Evolutionary conservation across 2,329 filamentous ascomycete species (phyloP).

Genomic region (Aspergillus persii): DNA sequence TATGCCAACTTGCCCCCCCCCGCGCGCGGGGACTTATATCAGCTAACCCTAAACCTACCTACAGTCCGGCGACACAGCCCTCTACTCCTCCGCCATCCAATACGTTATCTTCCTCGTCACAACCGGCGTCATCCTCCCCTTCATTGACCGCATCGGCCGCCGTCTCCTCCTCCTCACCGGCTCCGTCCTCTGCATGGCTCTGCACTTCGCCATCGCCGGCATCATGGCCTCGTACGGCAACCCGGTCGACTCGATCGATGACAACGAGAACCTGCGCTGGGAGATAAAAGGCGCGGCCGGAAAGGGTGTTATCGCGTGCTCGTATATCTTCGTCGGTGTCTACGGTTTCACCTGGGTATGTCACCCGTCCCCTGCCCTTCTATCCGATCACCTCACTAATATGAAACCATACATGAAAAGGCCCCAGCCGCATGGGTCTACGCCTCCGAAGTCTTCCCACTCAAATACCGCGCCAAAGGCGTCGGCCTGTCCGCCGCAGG

Average conservation of each 20-base stretch:
- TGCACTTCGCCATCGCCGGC: constrained; percentile 56
- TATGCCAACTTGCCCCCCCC: constrained; percentile 10
- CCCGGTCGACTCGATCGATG: constrained; percentile 45
- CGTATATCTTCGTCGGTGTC: constrained; percentile 51
- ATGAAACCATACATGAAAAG: constrained; percentile 23
- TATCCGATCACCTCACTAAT: neutral
- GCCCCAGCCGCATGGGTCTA: constrained; percentile 60
- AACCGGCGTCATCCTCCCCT: constrained; percentile 50
- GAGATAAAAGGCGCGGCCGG: constrained; percentile 50
- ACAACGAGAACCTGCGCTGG: constrained; percentile 48
- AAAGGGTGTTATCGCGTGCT: constrained; percentile 63
- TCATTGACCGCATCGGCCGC: constrained; percentile 52
- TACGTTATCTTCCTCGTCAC: constrained; percentile 58
- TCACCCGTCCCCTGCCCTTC: constrained; percentile 21
- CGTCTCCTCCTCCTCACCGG: constrained; percentile 49
- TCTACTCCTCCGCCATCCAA: constrained; percentile 56
- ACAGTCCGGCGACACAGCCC: constrained; percentile 38
- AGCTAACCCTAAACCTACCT: constrained; percentile 4
- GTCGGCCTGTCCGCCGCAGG: constrained; percentile 59
- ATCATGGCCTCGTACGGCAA: constrained; percentile 52
- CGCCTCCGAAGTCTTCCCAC: constrained; percentile 62
- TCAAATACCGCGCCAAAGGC: constrained; percentile 64
- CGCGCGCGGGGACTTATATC: too few species aligned
- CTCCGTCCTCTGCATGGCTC: constrained; percentile 44
- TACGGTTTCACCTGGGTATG: constrained; percentile 43